Evolutionary conservation across 176 grass and related monocot genomes (phyloP), one percentile per base, ranked within the genome.

Genomic region (Rhynchospora breviuscula): DNA sequence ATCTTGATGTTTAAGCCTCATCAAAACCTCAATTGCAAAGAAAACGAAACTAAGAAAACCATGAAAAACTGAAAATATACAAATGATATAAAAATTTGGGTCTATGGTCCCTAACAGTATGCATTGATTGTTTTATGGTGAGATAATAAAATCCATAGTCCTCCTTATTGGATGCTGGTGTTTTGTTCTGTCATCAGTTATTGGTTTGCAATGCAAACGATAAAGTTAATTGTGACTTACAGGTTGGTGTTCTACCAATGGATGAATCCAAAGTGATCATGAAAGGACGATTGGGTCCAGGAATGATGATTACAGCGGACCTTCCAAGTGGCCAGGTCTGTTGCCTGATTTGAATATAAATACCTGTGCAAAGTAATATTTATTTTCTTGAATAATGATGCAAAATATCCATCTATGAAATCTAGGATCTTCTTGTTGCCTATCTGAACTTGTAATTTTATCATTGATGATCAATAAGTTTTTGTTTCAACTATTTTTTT

Each of bases 271-370:
- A 93, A 84, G 93, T 99, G 61, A 89, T 90, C 94, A 95, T 84
- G 91, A 99, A 99, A 90, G 96, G 96, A 59, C 92, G 96, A 90
- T 72, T 99, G 63, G 96, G 96, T 59, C 96, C 96, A 80, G 96
- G 96, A 87, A 99, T 99, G 96, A 99, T 99, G 96, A 99, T 99
- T 72, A 95, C 96, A 67, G 96, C 90, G 86, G 96, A 99, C 83
- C 81, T 99, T 83, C 80, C 92, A 17, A 95, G 83, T 85, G 96
- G 96, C 40, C 89, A 99, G 93, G 96, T 99, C 87, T 86, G 83
- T 79, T 57, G 22, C 73, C 47, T 77, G 49, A 56, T 77, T 77
- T 77, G 6, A 29, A 78, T 35, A 29, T 57, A 56, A 10, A 33
- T 78, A 56, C 19, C 49, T 56, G 11, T 33, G 7, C 23, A 29